A percentile compares a stretch with the other conserved stretches of the same genome.
Conservation (phyloP, 768 basidiomycete genomes). For the Naganishia vaughanmartiniae region DNA sequence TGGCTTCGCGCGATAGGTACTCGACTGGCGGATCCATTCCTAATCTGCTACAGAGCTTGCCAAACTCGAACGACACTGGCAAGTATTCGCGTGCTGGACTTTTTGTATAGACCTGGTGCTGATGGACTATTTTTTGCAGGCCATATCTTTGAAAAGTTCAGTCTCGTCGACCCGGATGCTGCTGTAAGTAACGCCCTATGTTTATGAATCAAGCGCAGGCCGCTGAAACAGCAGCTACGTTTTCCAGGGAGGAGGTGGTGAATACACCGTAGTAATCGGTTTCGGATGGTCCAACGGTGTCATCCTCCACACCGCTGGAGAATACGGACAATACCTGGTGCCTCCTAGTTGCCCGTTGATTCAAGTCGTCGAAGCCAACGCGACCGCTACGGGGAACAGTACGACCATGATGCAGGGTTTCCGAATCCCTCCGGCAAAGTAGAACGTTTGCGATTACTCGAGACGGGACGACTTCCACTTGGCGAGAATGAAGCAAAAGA, state of each 20-base stretch:
- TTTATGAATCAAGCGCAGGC: neutral
- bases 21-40: slow-evolving; percentile 84
- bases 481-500: too few species aligned
- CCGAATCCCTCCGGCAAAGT: slow-evolving; percentile 19
- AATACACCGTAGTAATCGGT: slow-evolving; percentile 77
- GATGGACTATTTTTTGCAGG: slow-evolving; percentile 18
- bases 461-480: neutral
- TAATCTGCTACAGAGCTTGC: slow-evolving; percentile 65
- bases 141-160: slow-evolving; percentile 61
- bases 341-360: slow-evolving; percentile 48
- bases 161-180: slow-evolving; percentile 46
- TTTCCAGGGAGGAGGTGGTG: slow-evolving; percentile 57
- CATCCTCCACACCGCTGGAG: slow-evolving; percentile 47
- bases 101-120: neutral
- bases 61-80: slow-evolving; percentile 48
- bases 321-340: slow-evolving; percentile 49
- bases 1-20: slow-evolving; percentile 45
- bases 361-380: slow-evolving; percentile 43
- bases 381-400: slow-evolving; percentile 2
- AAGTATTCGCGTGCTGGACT: neutral
- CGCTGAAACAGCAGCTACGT: slow-evolving; percentile 48
- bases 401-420: slow-evolving; percentile 12
- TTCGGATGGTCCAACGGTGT: slow-evolving; percentile 51
- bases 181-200: neutral
- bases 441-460: neutral